Conservation (phyloP, 352 stramenopile species). For the Globisporangium megalacanthum region DNA sequence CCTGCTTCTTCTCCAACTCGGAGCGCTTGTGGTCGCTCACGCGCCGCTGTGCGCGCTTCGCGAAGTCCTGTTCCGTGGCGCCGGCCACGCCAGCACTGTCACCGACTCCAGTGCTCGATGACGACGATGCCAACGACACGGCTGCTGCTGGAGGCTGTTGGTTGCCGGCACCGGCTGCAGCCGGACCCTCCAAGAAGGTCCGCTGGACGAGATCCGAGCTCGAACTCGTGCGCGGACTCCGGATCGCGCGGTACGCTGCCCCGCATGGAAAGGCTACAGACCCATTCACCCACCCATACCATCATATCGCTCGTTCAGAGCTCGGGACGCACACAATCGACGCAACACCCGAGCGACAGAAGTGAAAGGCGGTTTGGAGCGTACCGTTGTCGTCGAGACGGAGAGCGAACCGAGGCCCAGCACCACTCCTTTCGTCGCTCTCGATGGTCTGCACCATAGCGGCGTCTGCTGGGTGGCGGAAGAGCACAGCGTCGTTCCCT, state of each 20-base stretch:
- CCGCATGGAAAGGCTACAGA: constrained; percentile 36
- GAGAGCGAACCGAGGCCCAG: constrained; percentile 6
- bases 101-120: background rate
- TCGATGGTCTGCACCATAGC: constrained; percentile 13
- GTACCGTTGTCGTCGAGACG: constrained; percentile 11
- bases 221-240: constrained; percentile 22
- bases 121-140: background rate
- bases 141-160: background rate
- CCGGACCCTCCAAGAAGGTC: background rate
- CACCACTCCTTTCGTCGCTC: background rate
- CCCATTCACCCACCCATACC: background rate
- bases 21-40: constrained; percentile 56
- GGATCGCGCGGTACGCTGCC: constrained; percentile 41
- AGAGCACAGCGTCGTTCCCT: background rate
- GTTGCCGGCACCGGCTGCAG: background rate
- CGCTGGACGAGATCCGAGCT: constrained; percentile 3
- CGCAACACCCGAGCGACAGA: background rate
- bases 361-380: background rate
- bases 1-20: constrained; percentile 42
- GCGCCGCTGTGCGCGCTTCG: constrained; percentile 36
- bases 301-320: background rate
- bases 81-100: background rate
- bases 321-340: too few relatives aligned
- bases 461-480: background rate
- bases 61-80: constrained; percentile 26